Base-by-base conservation (phyloP, 306 rosid species). In the Lathyrus sativus region DNA sequence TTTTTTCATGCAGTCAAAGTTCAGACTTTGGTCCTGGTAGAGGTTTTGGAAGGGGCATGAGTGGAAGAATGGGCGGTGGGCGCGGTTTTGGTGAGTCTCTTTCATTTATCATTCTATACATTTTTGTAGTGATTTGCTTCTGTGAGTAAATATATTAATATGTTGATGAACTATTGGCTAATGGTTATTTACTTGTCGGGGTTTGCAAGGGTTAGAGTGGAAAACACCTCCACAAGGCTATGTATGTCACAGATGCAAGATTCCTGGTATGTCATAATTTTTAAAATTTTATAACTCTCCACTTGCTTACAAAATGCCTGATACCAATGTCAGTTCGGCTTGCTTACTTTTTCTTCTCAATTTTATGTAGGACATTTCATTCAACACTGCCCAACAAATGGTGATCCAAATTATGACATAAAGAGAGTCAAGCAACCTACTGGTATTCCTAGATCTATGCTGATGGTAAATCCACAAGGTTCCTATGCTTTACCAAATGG, bases 391-490 rank as follows among this genome's bases (percentile, higher is more conserved):
- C 96, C 97, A 14, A 95, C 99, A 2, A 95, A 95, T 69, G 99
- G 97, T 37, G 97, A 95, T 86, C 99, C 99, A 37, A 91, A 75
- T 81, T 95, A 24, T 72, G 97, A 95, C 82, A 76, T 95, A 45
- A 91, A 83, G 71, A 88, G 89, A 81, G 96, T 87, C 74, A 95
- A 91, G 73, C 96, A 96, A 56, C 97, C 99, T 68, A 95, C 99
- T 66, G 99, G 99, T 65, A 95, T 95, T 83, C 99, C 99, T 0
- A 91, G 90, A 87, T 95, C 99, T 64, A 95, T 95, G 99, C 96
- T 95, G 73, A 89, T 88, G 82, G 92, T 88, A 53, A 89, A 90
- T 67, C 91, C 97, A 31, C 97, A 95, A 76, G 99, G 99, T 50
- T 95, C 99, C 45, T 91, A 91, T 77, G 96, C 95, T 73, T 78